Evolutionary conservation across 2,329 filamentous ascomycete species (phyloP).

Genomic region (Juglanconis sp.): DNA sequence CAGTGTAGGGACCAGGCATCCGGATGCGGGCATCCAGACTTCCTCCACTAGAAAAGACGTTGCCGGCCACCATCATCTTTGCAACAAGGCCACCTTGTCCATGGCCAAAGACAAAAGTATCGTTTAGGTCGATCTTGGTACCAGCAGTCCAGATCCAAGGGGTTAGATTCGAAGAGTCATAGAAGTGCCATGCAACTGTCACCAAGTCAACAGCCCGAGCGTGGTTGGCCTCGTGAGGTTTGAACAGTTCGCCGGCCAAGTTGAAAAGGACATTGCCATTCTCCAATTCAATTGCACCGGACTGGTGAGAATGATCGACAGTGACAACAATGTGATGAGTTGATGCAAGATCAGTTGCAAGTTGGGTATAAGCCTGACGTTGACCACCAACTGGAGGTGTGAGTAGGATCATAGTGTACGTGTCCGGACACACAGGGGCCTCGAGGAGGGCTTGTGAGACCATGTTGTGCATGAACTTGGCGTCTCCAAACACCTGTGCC

Average conservation of each 20-base stretch:
- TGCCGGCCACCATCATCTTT: neutral
- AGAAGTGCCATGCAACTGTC: neutral
- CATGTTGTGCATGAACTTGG: conserved; percentile 10
- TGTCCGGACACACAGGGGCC: conserved; percentile 7
- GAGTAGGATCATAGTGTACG: conserved; percentile 5
- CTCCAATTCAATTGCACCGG: conserved; percentile 3
- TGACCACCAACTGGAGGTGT: conserved; percentile 10
- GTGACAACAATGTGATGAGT: conserved; percentile 5
- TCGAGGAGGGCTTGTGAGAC: neutral
- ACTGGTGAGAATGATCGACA: conserved; percentile 10
- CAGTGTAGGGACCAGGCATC: neutral
- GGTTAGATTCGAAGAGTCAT: neutral
- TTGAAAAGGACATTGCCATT: neutral
- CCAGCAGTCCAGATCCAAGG: neutral
- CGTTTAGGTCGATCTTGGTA: neutral
- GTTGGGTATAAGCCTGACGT: conserved; percentile 15
- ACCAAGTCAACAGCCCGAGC: neutral
- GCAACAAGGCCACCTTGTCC: conserved; percentile 7
- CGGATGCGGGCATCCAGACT: neutral
- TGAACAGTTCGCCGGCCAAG: neutral
- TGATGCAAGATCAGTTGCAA: conserved; percentile 12
- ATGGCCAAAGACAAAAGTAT: conserved; percentile 10
- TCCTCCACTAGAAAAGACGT: neutral
- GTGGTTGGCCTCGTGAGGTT: neutral
- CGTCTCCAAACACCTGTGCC: neutral